Evolutionary conservation across 352 stramenopile species (phyloP).

Genomic region (Phytopythium chamaehyphon): DNA sequence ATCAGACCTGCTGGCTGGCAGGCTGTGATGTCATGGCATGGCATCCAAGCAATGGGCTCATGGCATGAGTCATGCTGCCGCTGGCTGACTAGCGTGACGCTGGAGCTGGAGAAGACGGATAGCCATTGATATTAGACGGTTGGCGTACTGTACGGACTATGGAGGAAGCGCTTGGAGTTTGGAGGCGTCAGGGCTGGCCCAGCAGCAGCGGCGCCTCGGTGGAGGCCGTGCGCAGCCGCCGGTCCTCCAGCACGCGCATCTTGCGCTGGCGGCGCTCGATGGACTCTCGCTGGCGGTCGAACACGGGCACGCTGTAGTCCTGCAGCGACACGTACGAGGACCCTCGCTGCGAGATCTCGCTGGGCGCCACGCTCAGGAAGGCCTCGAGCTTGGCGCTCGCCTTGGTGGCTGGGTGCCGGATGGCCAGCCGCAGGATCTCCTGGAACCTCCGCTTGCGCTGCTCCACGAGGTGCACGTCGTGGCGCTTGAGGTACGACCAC

Average conservation of each 20-base stretch:
- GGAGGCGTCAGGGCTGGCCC: not conserved
- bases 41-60: no score
- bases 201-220: not conserved
- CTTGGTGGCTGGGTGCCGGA: constrained; percentile 69
- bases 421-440: constrained; percentile 75
- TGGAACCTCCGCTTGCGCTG: constrained; percentile 80
- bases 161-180: no score
- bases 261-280: constrained; percentile 76
- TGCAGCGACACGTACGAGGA: constrained; percentile 80
- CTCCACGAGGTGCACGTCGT: constrained; percentile 75
- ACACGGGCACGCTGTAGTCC: constrained; percentile 73
- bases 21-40: no score
- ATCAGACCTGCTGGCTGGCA: no score
- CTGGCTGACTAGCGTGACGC: no score
- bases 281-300: constrained; percentile 70
- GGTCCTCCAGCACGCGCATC: constrained; percentile 60
- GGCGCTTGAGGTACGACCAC: constrained; percentile 79
- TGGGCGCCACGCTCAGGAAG: constrained; percentile 69
- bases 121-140: no score
- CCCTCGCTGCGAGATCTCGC: constrained; percentile 64
- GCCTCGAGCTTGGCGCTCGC: constrained; percentile 56
- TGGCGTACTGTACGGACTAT: no score
- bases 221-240: constrained; percentile 30
- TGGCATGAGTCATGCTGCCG: no score
- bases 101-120: no score